phyloP scores from a whole-genome alignment of 164 flowering plant species.

The Vitis rupestris region DNA sequence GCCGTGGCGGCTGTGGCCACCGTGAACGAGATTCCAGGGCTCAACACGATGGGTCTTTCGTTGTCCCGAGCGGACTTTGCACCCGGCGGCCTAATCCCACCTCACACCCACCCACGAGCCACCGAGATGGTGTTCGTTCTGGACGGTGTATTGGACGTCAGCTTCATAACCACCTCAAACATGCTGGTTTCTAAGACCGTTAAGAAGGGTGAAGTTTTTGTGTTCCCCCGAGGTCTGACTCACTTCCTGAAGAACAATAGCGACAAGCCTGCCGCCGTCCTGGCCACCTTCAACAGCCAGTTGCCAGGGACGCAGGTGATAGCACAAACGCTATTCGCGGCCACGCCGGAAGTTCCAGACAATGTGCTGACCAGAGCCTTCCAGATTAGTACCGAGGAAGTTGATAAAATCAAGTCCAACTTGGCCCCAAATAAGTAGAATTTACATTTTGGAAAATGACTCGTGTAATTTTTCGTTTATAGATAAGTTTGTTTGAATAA shows the following conservation, averaged over 20 bases:
- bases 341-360: conserved; percentile 23
- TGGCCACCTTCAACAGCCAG: conserved; percentile 30
- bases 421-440: conserved; percentile 25
- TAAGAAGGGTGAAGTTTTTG: conserved; percentile 23
- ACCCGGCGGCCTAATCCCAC: conserved; percentile 26
- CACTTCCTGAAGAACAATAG: conserved; percentile 33
- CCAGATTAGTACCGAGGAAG: conserved; percentile 26
- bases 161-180: conserved; percentile 25
- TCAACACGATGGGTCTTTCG: conserved; percentile 29
- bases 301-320: conserved; percentile 27
- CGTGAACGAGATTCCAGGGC: conserved; percentile 28
- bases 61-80: conserved; percentile 23
- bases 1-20: conserved; percentile 18
- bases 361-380: conserved; percentile 24
- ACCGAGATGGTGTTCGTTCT: conserved; percentile 28
- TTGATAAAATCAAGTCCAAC: conserved; percentile 23
- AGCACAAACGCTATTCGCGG: conserved; percentile 17
- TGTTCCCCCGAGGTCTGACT: conserved; percentile 24
- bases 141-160: conserved; percentile 25
- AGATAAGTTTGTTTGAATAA: no score
- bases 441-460: background rate
- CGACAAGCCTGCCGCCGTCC: conserved; percentile 17
- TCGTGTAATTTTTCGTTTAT: no score
- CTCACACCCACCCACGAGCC: conserved; percentile 36
- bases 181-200: conserved; percentile 15